Conservation (phyloP, 2,329 filamentous ascomycete species). For the Botrytis squamosa region DNA sequence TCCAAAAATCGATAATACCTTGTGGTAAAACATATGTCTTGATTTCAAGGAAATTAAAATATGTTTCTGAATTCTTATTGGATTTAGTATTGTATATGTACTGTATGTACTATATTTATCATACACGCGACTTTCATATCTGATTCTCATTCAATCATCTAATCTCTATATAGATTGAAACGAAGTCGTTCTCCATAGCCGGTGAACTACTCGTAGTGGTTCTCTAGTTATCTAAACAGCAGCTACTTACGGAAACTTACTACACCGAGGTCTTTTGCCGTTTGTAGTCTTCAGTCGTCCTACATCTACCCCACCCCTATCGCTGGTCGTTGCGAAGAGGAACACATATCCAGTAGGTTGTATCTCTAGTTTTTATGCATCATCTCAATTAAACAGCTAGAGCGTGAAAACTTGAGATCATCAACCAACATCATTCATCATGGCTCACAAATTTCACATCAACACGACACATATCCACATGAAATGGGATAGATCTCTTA, state of each 20-base stretch:
- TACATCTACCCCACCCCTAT: slow-evolving; percentile 6
- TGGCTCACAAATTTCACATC: slow-evolving; percentile 29
- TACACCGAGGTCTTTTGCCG: neutral
- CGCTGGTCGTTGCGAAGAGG: neutral
- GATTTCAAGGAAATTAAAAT: neutral
- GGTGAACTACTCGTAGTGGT: neutral
- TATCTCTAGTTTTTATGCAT: neutral
- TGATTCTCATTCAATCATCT: neutral
- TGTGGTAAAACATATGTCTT: neutral
- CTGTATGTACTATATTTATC: neutral
- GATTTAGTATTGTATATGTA: neutral
- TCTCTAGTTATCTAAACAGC: neutral
- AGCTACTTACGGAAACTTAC: neutral
- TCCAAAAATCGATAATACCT: neutral
- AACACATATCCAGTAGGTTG: neutral
- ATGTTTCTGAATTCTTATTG: neutral
- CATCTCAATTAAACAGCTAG: neutral
- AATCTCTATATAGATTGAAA: neutral
- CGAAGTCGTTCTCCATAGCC: neutral
- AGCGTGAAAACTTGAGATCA: neutral
- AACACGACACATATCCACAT: slow-evolving; percentile 41
- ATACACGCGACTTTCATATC: neutral
- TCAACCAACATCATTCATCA: slow-evolving; percentile 6
- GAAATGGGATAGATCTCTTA: slow-evolving; percentile 49
- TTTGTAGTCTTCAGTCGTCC: neutral